Evolutionary conservation across 2,329 filamentous ascomycete species (phyloP).

Genomic region (Helotiales sp.): DNA sequence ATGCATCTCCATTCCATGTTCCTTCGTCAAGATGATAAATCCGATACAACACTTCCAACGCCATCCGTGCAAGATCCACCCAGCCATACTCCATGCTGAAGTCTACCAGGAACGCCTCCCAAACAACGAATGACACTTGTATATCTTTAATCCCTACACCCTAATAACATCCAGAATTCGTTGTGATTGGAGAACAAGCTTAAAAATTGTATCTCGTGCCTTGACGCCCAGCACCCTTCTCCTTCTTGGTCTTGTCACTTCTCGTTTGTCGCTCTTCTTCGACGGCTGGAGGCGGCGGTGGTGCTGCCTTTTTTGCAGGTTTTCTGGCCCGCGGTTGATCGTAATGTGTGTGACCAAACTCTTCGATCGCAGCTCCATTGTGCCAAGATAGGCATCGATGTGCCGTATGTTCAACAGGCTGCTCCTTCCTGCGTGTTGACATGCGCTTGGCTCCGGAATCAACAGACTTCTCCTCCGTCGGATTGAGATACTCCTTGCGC

Average conservation of each 20-base stretch:
- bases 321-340: constrained; percentile 52
- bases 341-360: constrained; percentile 59
- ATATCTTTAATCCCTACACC: neutral
- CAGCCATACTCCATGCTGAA: neutral
- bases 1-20: neutral
- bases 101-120: neutral
- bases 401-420: constrained; percentile 50
- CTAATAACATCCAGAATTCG: neutral
- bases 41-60: too few relatives aligned
- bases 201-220: constrained; percentile 22
- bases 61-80: neutral
- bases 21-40: neutral
- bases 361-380: constrained; percentile 59
- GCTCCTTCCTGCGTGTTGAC: constrained; percentile 62
- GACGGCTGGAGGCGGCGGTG: constrained; percentile 18
- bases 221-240: constrained; percentile 24
- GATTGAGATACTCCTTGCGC: constrained; percentile 69
- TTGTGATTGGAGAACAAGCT: neutral
- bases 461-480: constrained; percentile 48
- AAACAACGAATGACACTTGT: neutral
- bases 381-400: constrained; percentile 65
- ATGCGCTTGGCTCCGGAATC: constrained; percentile 47
- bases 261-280: constrained; percentile 42
- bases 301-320: constrained; percentile 30
- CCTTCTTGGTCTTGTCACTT: constrained; percentile 27